Conservation (phyloP, 345 rosid species). For the Eucalyptus grandis region DNA sequence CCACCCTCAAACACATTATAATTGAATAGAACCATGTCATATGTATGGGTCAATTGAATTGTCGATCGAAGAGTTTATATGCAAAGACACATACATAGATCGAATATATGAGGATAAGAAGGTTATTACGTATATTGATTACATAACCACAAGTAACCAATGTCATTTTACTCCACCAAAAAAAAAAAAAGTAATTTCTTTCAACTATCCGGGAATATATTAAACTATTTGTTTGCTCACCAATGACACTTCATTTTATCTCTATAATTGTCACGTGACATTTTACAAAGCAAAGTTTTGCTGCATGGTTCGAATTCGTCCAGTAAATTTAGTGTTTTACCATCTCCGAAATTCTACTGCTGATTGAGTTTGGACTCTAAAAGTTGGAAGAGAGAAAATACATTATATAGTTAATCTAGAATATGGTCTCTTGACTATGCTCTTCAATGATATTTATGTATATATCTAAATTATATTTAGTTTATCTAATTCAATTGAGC, state of each 20-base stretch:
- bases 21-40: not conserved
- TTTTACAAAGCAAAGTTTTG: not conserved
- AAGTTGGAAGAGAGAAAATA: not conserved
- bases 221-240: not conserved
- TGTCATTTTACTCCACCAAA: not conserved
- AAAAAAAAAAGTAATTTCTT: not conserved
- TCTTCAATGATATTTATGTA: not conserved
- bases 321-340: not conserved
- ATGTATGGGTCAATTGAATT: not conserved
- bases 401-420: not conserved
- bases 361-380: not conserved
- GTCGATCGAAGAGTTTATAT: not conserved
- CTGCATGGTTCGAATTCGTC: not conserved
- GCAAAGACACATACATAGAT: not conserved
- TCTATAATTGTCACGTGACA: not conserved
- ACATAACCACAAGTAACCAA: not conserved
- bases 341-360: not conserved
- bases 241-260: not conserved
- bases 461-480: not conserved
- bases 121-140: not conserved
- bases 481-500: too few species aligned
- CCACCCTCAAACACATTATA: not conserved
- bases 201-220: not conserved
- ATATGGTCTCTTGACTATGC: not conserved
- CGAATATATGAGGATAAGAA: not conserved